These are phyloP conservation scores for Xylaria polymorpha DNA, from an alignment of 2,329 filamentous ascomycete genomes.

Conservation along the genomic window DNA sequence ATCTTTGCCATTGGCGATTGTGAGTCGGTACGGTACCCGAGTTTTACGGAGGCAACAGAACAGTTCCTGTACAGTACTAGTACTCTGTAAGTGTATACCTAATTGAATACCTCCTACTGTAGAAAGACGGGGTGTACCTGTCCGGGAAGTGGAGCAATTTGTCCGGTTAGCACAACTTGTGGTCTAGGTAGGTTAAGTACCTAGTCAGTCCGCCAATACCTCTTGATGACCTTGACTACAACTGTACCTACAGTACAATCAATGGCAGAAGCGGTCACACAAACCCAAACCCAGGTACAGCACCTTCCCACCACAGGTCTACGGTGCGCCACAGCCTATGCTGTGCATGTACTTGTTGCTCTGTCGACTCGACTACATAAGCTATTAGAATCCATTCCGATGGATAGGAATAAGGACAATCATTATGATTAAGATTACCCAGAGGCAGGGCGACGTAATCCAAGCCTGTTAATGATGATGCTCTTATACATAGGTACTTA, in stretches of 20 bases:
- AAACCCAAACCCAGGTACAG: conserved; percentile 2
- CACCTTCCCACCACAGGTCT: neutral
- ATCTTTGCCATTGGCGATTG: no score
- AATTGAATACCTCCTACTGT: no score
- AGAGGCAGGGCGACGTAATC: neutral
- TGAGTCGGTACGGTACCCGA: no score
- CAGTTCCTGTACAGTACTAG: no score
- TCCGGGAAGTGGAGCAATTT: conserved; percentile 3
- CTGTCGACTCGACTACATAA: no score
- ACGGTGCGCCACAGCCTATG: neutral
- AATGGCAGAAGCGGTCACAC: conserved; percentile 10
- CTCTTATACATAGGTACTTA: neutral
- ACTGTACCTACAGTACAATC: neutral
- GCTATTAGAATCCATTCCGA: no score
- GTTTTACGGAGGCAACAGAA: neutral
- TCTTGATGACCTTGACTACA: neutral
- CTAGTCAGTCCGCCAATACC: neutral
- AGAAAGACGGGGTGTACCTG: no score
- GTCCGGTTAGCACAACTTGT: conserved; percentile 4
- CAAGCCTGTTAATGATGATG: neutral
- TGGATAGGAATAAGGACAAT: neutral
- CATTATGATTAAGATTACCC: neutral
- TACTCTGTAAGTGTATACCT: no score
- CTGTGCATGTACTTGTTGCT: no score
- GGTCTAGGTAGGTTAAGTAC: no score